A percentile compares a stretch with the other conserved stretches of the same genome.
Conservation (phyloP, 805 yeast genomes). For the Pichia membranifaciens region DNA sequence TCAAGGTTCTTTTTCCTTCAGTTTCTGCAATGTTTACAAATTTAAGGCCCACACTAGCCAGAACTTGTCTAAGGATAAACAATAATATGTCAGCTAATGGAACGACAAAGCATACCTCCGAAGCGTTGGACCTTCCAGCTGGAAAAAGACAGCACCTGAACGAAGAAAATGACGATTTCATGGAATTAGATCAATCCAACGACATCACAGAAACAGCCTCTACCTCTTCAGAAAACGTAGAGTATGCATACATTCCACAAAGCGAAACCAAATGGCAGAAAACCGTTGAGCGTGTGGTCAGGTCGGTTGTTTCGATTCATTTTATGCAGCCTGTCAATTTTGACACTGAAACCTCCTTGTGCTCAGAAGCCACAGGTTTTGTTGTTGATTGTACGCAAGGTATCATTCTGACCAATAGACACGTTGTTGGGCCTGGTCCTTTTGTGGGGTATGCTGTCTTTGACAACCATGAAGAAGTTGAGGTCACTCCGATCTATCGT, state of each 20-base stretch:
- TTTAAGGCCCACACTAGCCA: too few relatives aligned
- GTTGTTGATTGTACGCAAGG: constrained; percentile 82
- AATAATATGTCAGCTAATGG: neutral
- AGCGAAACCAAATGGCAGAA: constrained; percentile 57
- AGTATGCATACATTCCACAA: constrained; percentile 12
- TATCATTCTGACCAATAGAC: constrained; percentile 83
- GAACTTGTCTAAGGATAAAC: neutral
- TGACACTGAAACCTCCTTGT: constrained; percentile 76
- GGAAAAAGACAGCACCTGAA: constrained; percentile 1
- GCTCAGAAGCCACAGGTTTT: constrained; percentile 92
- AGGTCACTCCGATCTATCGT: constrained; percentile 77
- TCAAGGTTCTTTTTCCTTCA: neutral
- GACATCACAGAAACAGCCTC: constrained; percentile 1
- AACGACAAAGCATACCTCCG: neutral
- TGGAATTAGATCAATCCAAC: neutral
- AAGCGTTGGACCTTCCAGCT: neutral
- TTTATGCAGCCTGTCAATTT: constrained; percentile 82
- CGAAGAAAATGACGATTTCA: neutral
- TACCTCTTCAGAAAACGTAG: neutral
- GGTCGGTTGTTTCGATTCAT: constrained; percentile 83
- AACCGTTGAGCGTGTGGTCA: constrained; percentile 76
- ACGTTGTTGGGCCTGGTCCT: constrained; percentile 95
- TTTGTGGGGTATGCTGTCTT: constrained; percentile 87
- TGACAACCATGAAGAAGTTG: constrained; percentile 91
- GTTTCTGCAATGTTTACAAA: too few relatives aligned